Evolutionary conservation across 331 rosid genomes (phyloP).

Genomic region (Cydonia oblonga): DNA sequence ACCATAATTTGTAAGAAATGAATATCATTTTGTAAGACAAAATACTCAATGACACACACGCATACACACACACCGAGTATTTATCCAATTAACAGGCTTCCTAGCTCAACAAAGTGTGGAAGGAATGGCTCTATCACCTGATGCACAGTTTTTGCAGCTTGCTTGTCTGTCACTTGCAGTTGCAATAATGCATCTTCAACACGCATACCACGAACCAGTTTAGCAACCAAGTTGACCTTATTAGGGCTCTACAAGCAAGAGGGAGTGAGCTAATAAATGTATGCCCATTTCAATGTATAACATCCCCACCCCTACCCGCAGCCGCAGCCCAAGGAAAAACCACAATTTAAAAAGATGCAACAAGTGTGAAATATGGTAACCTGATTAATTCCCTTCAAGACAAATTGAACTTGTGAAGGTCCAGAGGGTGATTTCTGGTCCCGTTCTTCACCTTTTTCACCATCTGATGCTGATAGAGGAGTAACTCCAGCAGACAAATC

Average conservation of each 20-base stretch:
- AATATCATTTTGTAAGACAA: neutral
- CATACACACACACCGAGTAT: neutral
- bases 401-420: slow-evolving; percentile 61
- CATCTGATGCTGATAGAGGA: slow-evolving; percentile 33
- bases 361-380: slow-evolving; percentile 22
- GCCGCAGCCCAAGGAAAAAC: neutral
- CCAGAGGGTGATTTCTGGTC: slow-evolving; percentile 35
- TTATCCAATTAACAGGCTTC: neutral
- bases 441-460: slow-evolving; percentile 37
- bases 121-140: slow-evolving; percentile 38
- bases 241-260: slow-evolving; percentile 51
- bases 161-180: slow-evolving; percentile 70
- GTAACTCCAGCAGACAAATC: slow-evolving; percentile 23
- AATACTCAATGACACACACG: neutral
- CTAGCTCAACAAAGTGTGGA: neutral
- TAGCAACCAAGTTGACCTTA: slow-evolving; percentile 88
- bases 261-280: neutral
- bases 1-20: neutral
- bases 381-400: slow-evolving; percentile 67
- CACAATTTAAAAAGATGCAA: neutral
- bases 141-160: slow-evolving; percentile 77
- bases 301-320: neutral
- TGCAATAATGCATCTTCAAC: slow-evolving; percentile 91
- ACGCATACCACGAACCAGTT: slow-evolving; percentile 90
- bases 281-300: neutral